A percentile compares a stretch with the other conserved stretches of the same genome.
phyloP scores from a whole-genome alignment of 129 eudicot species.

The Ambrosia trifida region DNA sequence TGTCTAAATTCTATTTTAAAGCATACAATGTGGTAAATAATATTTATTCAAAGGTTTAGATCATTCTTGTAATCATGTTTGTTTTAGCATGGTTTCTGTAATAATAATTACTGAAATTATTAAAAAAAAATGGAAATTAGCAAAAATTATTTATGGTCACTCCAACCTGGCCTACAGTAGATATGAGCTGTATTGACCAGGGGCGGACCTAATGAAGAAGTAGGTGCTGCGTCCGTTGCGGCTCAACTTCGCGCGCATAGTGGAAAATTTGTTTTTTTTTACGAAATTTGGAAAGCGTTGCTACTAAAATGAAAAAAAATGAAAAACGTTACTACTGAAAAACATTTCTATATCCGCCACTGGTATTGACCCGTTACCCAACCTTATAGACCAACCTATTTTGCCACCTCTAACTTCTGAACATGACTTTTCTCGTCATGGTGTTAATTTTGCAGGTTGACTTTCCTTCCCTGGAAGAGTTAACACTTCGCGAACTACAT shows the following conservation, averaged over 20 bases:
- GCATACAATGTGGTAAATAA: neutral
- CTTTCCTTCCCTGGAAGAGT: conserved; percentile 47
- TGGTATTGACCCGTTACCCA: conserved; percentile 4
- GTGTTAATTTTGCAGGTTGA: conserved; percentile 38
- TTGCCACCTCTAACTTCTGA: conserved; percentile 2
- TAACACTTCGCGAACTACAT: conserved; percentile 45
- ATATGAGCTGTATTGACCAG: conserved; percentile 6
- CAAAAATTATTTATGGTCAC: neutral
- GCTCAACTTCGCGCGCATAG: too few relatives aligned
- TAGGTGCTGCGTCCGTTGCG: too few relatives aligned
- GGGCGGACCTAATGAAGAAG: too few relatives aligned
- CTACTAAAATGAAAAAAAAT: too few relatives aligned
- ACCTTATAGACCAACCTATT: neutral
- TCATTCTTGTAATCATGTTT: neutral
- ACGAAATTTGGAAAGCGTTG: too few relatives aligned
- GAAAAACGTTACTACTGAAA: too few relatives aligned
- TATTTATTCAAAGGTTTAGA: neutral
- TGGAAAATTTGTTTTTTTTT: too few relatives aligned
- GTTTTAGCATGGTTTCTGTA: neutral
- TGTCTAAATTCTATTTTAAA: neutral
- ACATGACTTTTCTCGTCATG: conserved; percentile 2
- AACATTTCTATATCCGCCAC: too few relatives aligned
- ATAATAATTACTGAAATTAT: neutral
- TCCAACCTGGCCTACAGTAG: neutral
- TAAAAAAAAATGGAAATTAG: neutral